These are phyloP conservation scores for Letharia columbiana DNA, from an alignment of 495 filamentous ascomycete species.

Conservation along the genomic window DNA sequence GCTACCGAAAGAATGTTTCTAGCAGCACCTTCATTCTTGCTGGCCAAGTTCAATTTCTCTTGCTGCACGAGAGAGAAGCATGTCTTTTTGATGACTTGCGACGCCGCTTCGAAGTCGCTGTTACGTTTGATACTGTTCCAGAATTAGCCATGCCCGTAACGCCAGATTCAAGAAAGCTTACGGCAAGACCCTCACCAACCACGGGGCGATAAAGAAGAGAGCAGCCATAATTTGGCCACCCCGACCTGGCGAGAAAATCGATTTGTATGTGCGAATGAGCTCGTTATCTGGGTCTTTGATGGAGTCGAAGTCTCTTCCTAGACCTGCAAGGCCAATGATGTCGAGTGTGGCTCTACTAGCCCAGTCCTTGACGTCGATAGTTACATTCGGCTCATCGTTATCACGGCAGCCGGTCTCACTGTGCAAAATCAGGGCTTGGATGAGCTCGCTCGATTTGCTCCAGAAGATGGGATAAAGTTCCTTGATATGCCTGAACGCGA, in stretches of 20 bases:
- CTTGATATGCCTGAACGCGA: slow-evolving; percentile 80
- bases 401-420: slow-evolving; percentile 9
- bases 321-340: slow-evolving; percentile 65
- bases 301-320: slow-evolving; percentile 64
- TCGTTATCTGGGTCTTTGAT: slow-evolving; percentile 48
- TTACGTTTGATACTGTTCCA: slow-evolving; percentile 9
- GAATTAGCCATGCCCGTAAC: not conserved
- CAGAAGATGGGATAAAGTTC: slow-evolving; percentile 81
- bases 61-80: slow-evolving; percentile 8
- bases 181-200: slow-evolving; percentile 11
- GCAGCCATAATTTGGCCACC: slow-evolving; percentile 2
- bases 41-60: slow-evolving; percentile 2
- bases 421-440: slow-evolving; percentile 33
- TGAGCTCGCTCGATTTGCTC: slow-evolving; percentile 52
- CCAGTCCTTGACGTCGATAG: slow-evolving; percentile 46
- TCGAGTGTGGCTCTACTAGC: slow-evolving; percentile 56
- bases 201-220: slow-evolving; percentile 11
- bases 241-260: slow-evolving; percentile 13
- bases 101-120: not conserved
- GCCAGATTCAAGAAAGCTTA: not conserved
- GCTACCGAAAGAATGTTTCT: slow-evolving; percentile 49
- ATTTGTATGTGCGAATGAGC: slow-evolving; percentile 48
- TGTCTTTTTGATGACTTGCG: slow-evolving; percentile 6
- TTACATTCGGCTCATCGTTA: slow-evolving; percentile 14
- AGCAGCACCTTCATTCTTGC: slow-evolving; percentile 18